Evolutionary conservation across 768 basidiomycete genomes (phyloP), one percentile per base, ranked within the genome.

Genomic region (Naganishia antarctica): DNA sequence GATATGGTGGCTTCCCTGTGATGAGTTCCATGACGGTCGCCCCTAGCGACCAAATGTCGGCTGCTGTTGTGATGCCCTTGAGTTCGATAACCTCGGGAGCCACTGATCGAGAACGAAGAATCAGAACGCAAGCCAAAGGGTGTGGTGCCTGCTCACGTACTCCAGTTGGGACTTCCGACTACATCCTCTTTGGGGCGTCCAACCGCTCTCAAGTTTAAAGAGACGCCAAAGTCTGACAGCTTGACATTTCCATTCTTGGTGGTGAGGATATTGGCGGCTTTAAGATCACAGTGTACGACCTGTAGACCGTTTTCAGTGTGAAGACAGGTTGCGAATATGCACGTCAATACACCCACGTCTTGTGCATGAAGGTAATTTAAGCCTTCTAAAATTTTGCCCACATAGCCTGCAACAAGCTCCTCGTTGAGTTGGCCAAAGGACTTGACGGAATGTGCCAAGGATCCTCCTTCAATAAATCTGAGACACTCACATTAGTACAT

Each of bases 231-330:
- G 77, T 99, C 94, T 8, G 91, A 89, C 3, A 99, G 84, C 79
- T 98, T 98, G 73, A 96, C 87, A 72, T 98, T 96, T 45, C 93
- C 94, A 57, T 86, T 93, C 83, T 98, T 98, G 16, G 93, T 98
- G 15, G 90, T 92, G n/a, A 99, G 84, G 74, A 99, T 96, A 75
- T 98, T 99, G 25, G 94, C 94, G 0, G 94, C 92, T 78, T 99
- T 99, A 68, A 99, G 84, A 79, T 99, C 94, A 75, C 94, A 96
- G 75, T 99, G 94, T 9, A 97, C 92, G 65, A 96, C 91, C 73
- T 91, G 84, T 70, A 58, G 53, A 25, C 11, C 13, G 40, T 13
- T 40, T 28, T 64, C 53, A 63, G 61, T 44, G 28, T 16, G 21
- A 29, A 25, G 15, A 26, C 21, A n/a, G 3, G 32, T 4, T 31